A percentile compares a stretch with the other conserved stretches of the same genome.
Evolutionary conservation across 108 stramenopile genomes (phyloP).

Genomic region (Phaeodactylum tricornutum): DNA sequence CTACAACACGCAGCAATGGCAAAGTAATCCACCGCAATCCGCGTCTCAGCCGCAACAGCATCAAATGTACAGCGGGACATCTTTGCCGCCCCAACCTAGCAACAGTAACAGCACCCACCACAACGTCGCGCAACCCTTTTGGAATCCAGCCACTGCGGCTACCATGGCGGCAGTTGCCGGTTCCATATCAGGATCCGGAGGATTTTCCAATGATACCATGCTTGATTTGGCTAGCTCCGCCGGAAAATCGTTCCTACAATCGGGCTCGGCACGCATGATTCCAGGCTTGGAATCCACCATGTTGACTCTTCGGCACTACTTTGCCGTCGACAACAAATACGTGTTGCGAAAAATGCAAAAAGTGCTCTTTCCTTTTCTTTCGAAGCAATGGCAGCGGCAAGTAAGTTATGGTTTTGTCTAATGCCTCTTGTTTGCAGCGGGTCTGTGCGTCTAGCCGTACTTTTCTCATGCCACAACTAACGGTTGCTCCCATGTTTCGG

Average conservation of each 20-base stretch:
- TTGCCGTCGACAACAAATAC: slow-evolving; percentile 93
- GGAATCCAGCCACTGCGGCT: slow-evolving; percentile 46
- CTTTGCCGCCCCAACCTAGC: slow-evolving; percentile 10
- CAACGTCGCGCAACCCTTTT: slow-evolving; percentile 23
- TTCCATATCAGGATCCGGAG: slow-evolving; percentile 16
- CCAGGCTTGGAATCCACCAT: slow-evolving; percentile 71
- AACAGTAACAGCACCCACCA: slow-evolving; percentile 14
- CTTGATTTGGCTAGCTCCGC: slow-evolving; percentile 35
- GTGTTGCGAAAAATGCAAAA: slow-evolving; percentile 83
- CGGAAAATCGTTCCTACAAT: slow-evolving; percentile 38
- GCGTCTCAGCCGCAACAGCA: slow-evolving; percentile 9
- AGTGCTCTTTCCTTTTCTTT: slow-evolving; percentile 80
- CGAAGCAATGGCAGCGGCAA: slow-evolving; percentile 72
- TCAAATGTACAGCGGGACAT: slow-evolving; percentile 4
- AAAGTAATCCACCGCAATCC: slow-evolving; percentile 5
- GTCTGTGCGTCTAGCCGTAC: too few relatives aligned
- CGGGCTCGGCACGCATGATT: slow-evolving; percentile 43
- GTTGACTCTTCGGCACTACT: slow-evolving; percentile 74
- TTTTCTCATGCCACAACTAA: too few relatives aligned
- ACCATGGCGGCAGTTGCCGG: slow-evolving; percentile 37
- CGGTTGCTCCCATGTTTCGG: too few relatives aligned
- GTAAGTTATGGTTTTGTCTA: slow-evolving; percentile 30
- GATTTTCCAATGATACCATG: slow-evolving; percentile 32
- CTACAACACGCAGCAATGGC: slow-evolving; percentile 20
- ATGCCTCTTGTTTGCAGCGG: neutral